A percentile compares a stretch with the other conserved stretches of the same genome.
Conservation (phyloP, 1,139 yeast genomes). For the Debaryomyces udenii region DNA sequence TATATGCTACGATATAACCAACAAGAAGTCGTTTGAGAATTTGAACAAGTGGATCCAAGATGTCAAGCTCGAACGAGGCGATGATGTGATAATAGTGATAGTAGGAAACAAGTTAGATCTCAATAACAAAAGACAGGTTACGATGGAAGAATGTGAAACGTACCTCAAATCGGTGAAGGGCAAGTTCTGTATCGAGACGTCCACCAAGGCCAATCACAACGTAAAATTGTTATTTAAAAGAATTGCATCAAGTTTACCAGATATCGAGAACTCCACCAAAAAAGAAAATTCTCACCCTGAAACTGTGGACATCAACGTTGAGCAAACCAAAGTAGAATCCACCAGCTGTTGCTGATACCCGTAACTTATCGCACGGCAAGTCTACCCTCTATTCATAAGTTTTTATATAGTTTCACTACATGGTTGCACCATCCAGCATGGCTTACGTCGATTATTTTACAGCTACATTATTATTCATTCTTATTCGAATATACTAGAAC, state of each 20-base stretch:
- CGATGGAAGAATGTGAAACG: slow-evolving; percentile 77
- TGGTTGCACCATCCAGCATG: too few species aligned
- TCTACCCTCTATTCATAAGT: too few species aligned
- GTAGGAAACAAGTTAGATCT: slow-evolving; percentile 66
- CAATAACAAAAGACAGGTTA: slow-evolving; percentile 74
- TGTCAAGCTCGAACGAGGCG: slow-evolving; percentile 76
- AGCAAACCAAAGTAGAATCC: slow-evolving; percentile 15
- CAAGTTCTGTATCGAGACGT: slow-evolving; percentile 84
- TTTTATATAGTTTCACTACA: too few species aligned
- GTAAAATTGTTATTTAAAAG: slow-evolving; percentile 87
- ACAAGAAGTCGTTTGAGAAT: slow-evolving; percentile 76
- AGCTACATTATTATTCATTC: too few species aligned
- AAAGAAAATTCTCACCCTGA: slow-evolving; percentile 41
- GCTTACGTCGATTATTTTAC: too few species aligned
- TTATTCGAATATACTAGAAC: too few species aligned
- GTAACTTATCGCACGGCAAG: too few species aligned
- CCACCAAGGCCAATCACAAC: slow-evolving; percentile 93
- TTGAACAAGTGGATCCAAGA: slow-evolving; percentile 56
- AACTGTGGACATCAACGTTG: slow-evolving; percentile 47
- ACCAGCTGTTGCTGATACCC: slow-evolving; percentile 10
- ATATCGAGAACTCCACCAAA: slow-evolving; percentile 45
- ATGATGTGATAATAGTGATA: slow-evolving; percentile 55
- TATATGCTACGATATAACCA: slow-evolving; percentile 91
- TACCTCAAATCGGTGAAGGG: slow-evolving; percentile 60
- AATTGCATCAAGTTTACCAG: slow-evolving; percentile 90